Percentiles rank a stretch among this genome's conserved stretches.
Conservation (phyloP, 2,329 filamentous ascomycete genomes). For the Aspergillus hortae region DNA sequence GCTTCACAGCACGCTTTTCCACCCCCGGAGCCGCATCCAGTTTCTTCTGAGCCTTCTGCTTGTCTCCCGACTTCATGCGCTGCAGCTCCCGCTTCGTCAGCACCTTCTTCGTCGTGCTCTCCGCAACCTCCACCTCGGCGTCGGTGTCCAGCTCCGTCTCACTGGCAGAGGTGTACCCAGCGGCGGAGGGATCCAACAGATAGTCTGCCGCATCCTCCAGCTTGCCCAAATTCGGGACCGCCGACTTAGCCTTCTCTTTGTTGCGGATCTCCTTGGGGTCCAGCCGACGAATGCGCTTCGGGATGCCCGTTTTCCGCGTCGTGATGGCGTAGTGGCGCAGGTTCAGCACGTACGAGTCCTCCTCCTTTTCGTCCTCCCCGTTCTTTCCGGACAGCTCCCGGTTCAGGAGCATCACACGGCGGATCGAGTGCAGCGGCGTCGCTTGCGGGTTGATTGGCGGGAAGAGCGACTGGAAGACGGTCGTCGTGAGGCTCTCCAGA, state of each 20-base stretch:
- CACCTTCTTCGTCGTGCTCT: constrained; percentile 52
- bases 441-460: constrained; percentile 90
- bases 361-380: constrained; percentile 28
- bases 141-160: constrained; percentile 93
- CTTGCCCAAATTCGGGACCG: constrained; percentile 82
- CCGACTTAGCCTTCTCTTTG: constrained; percentile 61
- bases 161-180: constrained; percentile 87
- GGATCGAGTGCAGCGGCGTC: constrained; percentile 87
- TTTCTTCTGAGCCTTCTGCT: constrained; percentile 44
- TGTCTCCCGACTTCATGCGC: constrained; percentile 43
- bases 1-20: constrained; percentile 82
- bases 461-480: constrained; percentile 93
- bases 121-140: constrained; percentile 83
- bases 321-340: constrained; percentile 94
- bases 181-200: constrained; percentile 73
- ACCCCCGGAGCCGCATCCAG: constrained; percentile 48
- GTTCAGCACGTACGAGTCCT: constrained; percentile 75
- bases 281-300: constrained; percentile 76
- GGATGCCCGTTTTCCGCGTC: constrained; percentile 79
- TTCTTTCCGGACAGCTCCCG: constrained; percentile 55
- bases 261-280: constrained; percentile 81
- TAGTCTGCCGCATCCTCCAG: constrained; percentile 93
- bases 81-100: constrained; percentile 50
- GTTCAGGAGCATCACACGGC: constrained; percentile 84
- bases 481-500: constrained; percentile 87